Percentiles rank a stretch among this genome's conserved stretches.
phyloP scores from a whole-genome alignment of 2,329 filamentous ascomycete genomes.

The Aspergillus awamori region DNA sequence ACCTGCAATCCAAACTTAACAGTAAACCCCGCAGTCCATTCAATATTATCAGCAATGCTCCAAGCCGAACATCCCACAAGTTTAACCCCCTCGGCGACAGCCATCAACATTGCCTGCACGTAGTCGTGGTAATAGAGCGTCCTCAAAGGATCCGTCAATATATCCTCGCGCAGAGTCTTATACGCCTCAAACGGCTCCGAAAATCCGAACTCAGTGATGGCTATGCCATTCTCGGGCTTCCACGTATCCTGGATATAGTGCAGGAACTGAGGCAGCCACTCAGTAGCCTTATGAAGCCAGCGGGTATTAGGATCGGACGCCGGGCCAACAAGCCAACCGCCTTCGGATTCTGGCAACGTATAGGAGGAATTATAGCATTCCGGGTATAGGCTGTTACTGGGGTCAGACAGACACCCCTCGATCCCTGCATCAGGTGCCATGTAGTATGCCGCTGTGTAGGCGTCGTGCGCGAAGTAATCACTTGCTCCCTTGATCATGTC shows the following conservation, averaged over 20 bases:
- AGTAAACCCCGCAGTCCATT: conserved; percentile 1
- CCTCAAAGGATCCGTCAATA: background rate
- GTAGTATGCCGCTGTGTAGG: conserved; percentile 2
- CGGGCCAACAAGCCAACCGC: conserved; percentile 1
- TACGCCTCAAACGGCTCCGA: conserved; percentile 1
- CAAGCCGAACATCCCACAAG: conserved; percentile 4
- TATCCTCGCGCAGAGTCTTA: background rate
- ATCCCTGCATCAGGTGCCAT: conserved; percentile 2
- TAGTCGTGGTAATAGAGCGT: background rate
- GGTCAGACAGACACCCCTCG: background rate
- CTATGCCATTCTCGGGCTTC: background rate
- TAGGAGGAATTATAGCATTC: background rate
- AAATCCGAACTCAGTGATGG: background rate
- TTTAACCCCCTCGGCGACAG: background rate
- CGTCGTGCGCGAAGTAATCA: conserved; percentile 4
- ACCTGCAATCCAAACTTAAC: conserved; percentile 1
- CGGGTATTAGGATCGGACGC: conserved; percentile 1
- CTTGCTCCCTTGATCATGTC: background rate
- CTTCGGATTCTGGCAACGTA: background rate
- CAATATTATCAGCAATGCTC: background rate
- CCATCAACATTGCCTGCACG: conserved; percentile 1
- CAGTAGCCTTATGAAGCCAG: background rate
- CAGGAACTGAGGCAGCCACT: background rate
- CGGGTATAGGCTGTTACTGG: background rate
- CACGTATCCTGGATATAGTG: conserved; percentile 3